Evolutionary conservation across 1,284 basidiomycete genomes (phyloP), one percentile per base, ranked within the genome.

Genomic region (Neotropicomus parvogracilis): DNA sequence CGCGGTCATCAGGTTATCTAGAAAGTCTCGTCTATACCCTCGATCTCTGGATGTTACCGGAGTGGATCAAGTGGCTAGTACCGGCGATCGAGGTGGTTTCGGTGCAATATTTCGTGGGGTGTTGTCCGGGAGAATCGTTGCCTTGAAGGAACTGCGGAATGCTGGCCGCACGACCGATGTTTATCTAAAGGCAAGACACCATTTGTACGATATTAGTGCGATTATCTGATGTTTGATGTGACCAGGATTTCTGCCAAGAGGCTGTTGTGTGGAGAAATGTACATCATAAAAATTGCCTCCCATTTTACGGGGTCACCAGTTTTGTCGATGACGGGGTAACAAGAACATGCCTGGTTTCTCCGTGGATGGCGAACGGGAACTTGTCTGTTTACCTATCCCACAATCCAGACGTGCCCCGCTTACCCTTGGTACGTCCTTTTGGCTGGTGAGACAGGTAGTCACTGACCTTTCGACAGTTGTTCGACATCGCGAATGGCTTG

Each of bases 401-500:
- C 14, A 60, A 70, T 44, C 65, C 61, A 1, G 50, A 55, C 17
- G 63, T 50, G 1, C 60, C 67, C 37, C 63, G 70, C 43, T 47
- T 69, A 13, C 57, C 58, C 11, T 55, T 75, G 54, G 74, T 74
- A 43, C 44, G 62, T 50, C 12, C 21, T 37, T 19, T 24, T 13
- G 16, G 9, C 38, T 27, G 7, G n/a, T n/a, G 19, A 21, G 40
- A 38, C 4, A 17, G 17, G 4, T 13, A 17, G 27, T 48, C 12
- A 41, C 46, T 34, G 29, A 54, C 35, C 7, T 8, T 34, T 46
- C 3, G 14, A 5, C 48, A 75, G 74, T 57, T 74, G 32, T 54
- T 66, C 2, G 71, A 74, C 41, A 60, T 71, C 31, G 70, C 71
- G 9, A 63, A 48, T n/a, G 73, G 73, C 20, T 52, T 75, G 12